Base-by-base conservation (phyloP, 2,329 filamentous ascomycete species). In the Xylariaceae sp. region DNA sequence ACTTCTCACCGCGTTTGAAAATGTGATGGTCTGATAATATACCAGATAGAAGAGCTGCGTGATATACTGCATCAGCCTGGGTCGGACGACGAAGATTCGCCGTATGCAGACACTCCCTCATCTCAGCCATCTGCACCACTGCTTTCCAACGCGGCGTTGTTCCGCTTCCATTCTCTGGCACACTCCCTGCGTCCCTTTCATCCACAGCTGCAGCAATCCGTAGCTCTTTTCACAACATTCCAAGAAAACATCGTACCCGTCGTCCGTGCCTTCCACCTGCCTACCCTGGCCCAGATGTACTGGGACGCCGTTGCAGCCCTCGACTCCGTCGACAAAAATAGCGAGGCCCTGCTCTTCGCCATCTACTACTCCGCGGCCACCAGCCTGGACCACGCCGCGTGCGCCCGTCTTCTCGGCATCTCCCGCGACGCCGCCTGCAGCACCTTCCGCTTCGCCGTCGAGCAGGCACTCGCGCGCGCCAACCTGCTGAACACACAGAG, bases 401-500 rank as follows among this genome's bases (percentile, higher is more conserved):
- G 74, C 51, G 46, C 64, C 19, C 50, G 58, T 12, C 57, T 63
- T 17, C 65, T 81, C 29, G 74, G 74, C 9, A 71, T 78, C 57
- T 71, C 76, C 24, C 72, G 78, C 41, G 50, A 63, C 6, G 50
- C 63, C 1, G 55, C 75, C 6, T 63, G 81, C 19, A 65, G 64
- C 34, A 72, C 72, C 37, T 85, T 83, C 56, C 74, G 80, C 8
- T 81, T 82, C 53, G 80, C 72, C 2, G 63, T 79, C 3, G 80
- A 85, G 53, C 81, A 85, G 54, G 78, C 78, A 2, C 64, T 85
- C 34, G 76, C 81, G 3, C 70, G 76, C 37, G 80, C 81, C 7
- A 76, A 80, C 47, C 74, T 85, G 38, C 56, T 86, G 2, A 78
- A 73, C 42, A 81, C 77, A 7, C 76, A 81, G 43, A 81, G 81